phyloP scores from a whole-genome alignment of 441 rosid genomes.

The Jatropha multifida region DNA sequence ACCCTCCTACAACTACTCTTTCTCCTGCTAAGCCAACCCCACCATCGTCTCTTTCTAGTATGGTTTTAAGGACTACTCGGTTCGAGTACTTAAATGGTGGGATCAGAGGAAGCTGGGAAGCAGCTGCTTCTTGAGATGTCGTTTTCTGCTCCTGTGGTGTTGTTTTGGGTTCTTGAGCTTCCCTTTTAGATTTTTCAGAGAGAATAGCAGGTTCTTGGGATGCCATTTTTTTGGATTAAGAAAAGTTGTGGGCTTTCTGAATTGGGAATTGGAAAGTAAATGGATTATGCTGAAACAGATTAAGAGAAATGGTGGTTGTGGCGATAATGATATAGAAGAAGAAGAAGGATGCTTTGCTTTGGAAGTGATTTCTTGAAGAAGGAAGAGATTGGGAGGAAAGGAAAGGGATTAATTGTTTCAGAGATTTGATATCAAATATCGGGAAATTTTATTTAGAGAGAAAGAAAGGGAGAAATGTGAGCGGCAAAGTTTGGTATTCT shows the following conservation, averaged over 20 bases:
- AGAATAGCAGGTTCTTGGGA: neutral
- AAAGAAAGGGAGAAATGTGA: constrained; percentile 22
- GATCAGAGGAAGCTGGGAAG: constrained; percentile 2
- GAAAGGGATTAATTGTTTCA: constrained; percentile 63
- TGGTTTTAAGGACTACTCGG: constrained; percentile 55
- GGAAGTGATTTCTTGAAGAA: constrained; percentile 30
- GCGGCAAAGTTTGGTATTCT: constrained; percentile 67
- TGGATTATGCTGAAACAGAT: neutral
- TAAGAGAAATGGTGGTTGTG: constrained; percentile 17
- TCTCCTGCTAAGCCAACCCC: constrained; percentile 47
- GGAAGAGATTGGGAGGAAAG: constrained; percentile 45
- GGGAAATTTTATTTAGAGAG: neutral
- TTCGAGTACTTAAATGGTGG: constrained; percentile 52
- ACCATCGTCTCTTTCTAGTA: constrained; percentile 49
- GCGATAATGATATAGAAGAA: constrained; percentile 35
- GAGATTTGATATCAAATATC: constrained; percentile 9
- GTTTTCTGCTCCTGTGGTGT: neutral
- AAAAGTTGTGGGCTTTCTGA: neutral
- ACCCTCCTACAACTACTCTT: constrained; percentile 75
- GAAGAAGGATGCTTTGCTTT: constrained; percentile 37
- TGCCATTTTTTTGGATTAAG: constrained; percentile 30
- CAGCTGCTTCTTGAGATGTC: neutral
- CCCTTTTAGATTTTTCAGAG: constrained; percentile 2
- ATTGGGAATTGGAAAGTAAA: neutral
- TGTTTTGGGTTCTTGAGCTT: constrained; percentile 24